A percentile compares a stretch with the other conserved stretches of the same genome.
Evolutionary conservation across 371 early-diverging fungal species (phyloP).

Genomic region (Gilbertella persicaria): DNA sequence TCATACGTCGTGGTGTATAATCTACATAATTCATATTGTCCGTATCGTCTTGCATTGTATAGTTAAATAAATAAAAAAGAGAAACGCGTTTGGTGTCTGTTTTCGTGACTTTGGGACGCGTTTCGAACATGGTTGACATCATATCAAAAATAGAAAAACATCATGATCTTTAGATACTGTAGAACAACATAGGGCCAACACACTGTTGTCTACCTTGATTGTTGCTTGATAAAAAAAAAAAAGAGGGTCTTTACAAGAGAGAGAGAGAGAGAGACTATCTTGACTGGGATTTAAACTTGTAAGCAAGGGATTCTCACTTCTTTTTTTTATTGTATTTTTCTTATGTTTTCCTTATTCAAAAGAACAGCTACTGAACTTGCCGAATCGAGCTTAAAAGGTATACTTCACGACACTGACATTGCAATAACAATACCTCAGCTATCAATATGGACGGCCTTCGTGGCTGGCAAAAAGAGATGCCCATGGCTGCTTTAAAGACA

Average conservation of each 20-base stretch:
- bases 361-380: constrained; percentile 53
- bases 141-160: too few relatives aligned
- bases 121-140: too few relatives aligned
- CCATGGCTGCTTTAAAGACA: constrained; percentile 62
- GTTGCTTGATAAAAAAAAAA: too few relatives aligned
- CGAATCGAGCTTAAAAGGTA: constrained; percentile 57
- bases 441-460: constrained; percentile 48
- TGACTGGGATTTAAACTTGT: too few relatives aligned
- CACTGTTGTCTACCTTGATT: too few relatives aligned
- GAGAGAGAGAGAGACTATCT: too few relatives aligned
- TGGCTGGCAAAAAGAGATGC: constrained; percentile 70
- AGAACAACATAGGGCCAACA: too few relatives aligned
- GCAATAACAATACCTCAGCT: constrained; percentile 11
- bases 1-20: constrained; percentile 40
- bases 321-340: neutral
- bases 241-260: too few relatives aligned
- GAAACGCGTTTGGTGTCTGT: constrained; percentile 3
- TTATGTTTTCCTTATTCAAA: constrained; percentile 54
- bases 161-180: too few relatives aligned
- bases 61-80: neutral
- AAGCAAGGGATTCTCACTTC: neutral
- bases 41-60: neutral
- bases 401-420: neutral
- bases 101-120: neutral
- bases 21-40: constrained; percentile 32